Evolutionary conservation across 768 basidiomycete genomes (phyloP), one percentile per base, ranked within the genome.

Genomic region (Amanita rimosa): DNA sequence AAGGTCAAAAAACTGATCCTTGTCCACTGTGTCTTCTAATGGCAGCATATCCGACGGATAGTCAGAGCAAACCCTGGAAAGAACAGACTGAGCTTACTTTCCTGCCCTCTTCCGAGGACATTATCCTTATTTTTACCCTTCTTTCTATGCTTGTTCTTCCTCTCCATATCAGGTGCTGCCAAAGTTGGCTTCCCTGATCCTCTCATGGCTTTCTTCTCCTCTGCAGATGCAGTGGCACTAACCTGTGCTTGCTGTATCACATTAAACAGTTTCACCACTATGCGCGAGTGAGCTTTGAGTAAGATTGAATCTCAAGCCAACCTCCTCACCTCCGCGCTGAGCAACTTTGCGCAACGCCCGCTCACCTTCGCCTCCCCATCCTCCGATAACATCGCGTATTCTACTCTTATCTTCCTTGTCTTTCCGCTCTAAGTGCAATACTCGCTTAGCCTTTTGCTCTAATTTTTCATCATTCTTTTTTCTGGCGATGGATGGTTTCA

Each of bases 301-400:
- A n/a, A 31, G 55, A 46, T 24, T 24, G n/a, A n/a, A n/a, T 36
- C 44, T 51, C 19, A 47, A 50, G 13, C n/a, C 2, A 8, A 10
- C 21, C 10, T 34, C 57, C 76, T 44, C 61, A 86, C 86, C 86
- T 65, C 86, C 86, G 61, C 86, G 71, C 67, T 83, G 96, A 54
- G 83, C 95, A 63, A 76, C 89, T 72, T 85, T 97, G 62, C 75
- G 78, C 58, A 81, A 69, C 51, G 74, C 83, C 63, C 77, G 76
- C 68, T 83, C 90, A 64, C 76, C 78, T 63, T 87, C 85, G 10
- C 76, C 84, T 26, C 86, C 93, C 93, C 92, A 96, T 36, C 90
- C 91, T 50, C 82, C 88, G 60, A 86, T 89, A 13, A 80, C 78
- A 61, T 85, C 82, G 35, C 67, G 74, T 54, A 85, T 73, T 49